Base-by-base conservation (phyloP, 306 rosid genomes). In the Canavalia ensiformis region DNA sequence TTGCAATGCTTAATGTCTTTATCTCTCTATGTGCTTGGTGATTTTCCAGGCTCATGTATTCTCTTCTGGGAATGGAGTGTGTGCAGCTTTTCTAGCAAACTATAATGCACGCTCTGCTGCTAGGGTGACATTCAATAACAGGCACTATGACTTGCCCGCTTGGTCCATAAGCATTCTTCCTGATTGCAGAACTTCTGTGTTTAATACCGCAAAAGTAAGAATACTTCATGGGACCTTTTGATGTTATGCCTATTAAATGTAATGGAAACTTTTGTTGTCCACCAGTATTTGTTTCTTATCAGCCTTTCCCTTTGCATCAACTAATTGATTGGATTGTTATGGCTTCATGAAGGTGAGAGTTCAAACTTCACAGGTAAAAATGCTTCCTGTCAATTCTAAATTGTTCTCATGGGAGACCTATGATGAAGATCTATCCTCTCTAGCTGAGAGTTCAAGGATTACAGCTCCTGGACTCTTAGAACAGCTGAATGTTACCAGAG, bases 121-220 rank as follows among this genome's bases (percentile, higher is more conserved):
- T 45, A 84, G 64, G 8, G 97, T 93, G 84, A 45, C 64, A 28
- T 95, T 93, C 86, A 90, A 93, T 82, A 93, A 88, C 71, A 74
- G 7, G 88, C 94, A 79, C 74, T 90, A 89, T 62, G 87, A 87
- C 84, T 85, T 95, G 83, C 98, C 99, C 81, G 91, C 98, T 80
- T 95, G 99, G 99, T 95, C 99, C 63, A 86, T 91, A 78, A 95
- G 99, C 89, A 95, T 95, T 81, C 98, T 95, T 58, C 99, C 99
- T 44, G 92, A 95, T 77, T 95, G 99, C 89, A 90, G 80, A 81
- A 84, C 83, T 12, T 88, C 9, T 57, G 90, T 87, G 39, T 95
- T 83, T 52, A 95, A 95, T 86, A 95, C 98, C n/a, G 99, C 99
- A 82, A 81, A 78, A 77, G 99, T 95, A 88, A 84, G 89, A 72